phyloP scores from a whole-genome alignment of 148 eudicot species.

The Euryodendron excelsum region DNA sequence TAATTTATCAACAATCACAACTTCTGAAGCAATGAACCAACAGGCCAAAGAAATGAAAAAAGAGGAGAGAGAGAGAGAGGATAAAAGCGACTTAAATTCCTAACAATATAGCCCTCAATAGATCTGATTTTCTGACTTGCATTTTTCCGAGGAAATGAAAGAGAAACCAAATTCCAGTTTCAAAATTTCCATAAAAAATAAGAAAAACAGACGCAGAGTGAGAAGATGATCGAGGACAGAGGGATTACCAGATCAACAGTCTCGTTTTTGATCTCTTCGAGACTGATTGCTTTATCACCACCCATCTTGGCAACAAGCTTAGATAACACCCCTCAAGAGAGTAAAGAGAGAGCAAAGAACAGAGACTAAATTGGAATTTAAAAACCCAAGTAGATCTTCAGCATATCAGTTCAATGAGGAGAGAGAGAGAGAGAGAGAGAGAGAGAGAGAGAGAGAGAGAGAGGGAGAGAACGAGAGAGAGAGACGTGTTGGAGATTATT shows the following conservation, averaged over 20 bases:
- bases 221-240: neutral
- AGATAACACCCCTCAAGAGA: neutral
- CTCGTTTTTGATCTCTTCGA: slow-evolving; percentile 76
- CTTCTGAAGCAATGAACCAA: no score
- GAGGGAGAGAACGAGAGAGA: neutral
- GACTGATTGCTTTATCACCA: slow-evolving; percentile 45
- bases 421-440: neutral
- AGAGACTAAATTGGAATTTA: no score
- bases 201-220: neutral
- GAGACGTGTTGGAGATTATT: neutral
- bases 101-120: neutral
- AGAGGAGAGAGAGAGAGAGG: neutral
- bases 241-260: slow-evolving; percentile 84
- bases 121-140: neutral
- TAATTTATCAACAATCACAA: neutral
- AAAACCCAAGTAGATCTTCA: no score
- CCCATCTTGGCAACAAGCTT: slow-evolving; percentile 31
- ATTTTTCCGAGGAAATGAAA: slow-evolving; percentile 12
- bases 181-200: neutral
- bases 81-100: neutral
- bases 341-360: neutral
- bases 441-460: neutral
- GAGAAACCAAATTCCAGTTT: slow-evolving; percentile 3
- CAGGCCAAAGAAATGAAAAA: neutral
- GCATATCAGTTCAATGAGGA: no score